Conservation (phyloP, 2,329 filamentous ascomycete genomes). For the Paraconiothyrium brasiliense region DNA sequence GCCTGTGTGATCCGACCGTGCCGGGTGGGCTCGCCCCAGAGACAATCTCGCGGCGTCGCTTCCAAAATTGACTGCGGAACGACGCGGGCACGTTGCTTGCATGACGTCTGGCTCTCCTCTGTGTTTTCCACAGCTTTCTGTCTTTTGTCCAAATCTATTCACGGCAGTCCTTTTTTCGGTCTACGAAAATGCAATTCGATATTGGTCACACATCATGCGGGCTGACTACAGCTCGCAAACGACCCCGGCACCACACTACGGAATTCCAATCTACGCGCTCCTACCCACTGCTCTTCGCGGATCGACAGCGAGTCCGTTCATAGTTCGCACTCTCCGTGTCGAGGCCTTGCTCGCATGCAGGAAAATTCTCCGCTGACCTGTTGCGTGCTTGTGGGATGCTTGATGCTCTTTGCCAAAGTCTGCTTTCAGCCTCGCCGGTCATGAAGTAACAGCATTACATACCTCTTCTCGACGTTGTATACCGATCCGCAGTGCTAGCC, state of each 20-base stretch:
- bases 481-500: not conserved
- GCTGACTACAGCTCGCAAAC: slow-evolving; percentile 9
- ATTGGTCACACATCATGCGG: slow-evolving; percentile 5
- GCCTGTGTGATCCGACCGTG: slow-evolving; percentile 6
- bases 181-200: slow-evolving; percentile 1
- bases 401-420: slow-evolving; percentile 1
- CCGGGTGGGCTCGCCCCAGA: slow-evolving; percentile 3
- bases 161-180: slow-evolving; percentile 7
- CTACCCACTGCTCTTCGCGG: slow-evolving; percentile 3
- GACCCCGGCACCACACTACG: slow-evolving; percentile 2
- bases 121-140: not conserved
- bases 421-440: slow-evolving; percentile 12
- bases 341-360: slow-evolving; percentile 8
- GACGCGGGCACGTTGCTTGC: not conserved
- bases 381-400: slow-evolving; percentile 5
- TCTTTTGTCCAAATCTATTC: slow-evolving; percentile 8
- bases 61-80: slow-evolving; percentile 2
- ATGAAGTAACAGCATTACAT: not conserved
- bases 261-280: slow-evolving; percentile 8
- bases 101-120: slow-evolving; percentile 6
- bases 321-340: slow-evolving; percentile 10
- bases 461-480: not conserved
- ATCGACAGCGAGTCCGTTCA: slow-evolving; percentile 12
- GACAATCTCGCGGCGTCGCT: not conserved
- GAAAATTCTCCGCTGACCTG: slow-evolving; percentile 14